Conservation (phyloP, 345 rosid genomes). For the Leavenworthia alabamica region DNA sequence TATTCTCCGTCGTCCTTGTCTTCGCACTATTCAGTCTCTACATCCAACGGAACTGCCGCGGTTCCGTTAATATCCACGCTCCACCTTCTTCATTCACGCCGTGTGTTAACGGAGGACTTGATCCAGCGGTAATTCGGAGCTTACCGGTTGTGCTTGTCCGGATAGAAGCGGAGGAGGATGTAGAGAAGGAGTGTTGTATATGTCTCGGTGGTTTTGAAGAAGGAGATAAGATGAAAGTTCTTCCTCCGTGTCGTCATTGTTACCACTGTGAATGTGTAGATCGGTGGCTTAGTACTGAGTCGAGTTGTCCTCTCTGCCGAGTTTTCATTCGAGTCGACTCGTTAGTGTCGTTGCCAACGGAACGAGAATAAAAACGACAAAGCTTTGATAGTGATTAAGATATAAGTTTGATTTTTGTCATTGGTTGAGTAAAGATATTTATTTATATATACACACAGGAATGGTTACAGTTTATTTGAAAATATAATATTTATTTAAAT, state of each 20-base stretch:
- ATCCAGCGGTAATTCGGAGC: conserved; percentile 4
- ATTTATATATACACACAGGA: not conserved
- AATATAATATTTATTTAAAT: not conserved
- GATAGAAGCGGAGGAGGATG: conserved; percentile 9
- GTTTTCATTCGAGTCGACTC: conserved; percentile 32
- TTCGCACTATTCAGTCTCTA: conserved; percentile 27
- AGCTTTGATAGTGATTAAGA: conserved; percentile 6
- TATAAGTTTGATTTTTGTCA: not conserved
- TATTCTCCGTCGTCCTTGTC: conserved; percentile 20
- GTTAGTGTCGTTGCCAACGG: not conserved
- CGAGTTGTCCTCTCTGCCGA: conserved; percentile 75
- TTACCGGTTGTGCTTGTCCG: conserved; percentile 22
- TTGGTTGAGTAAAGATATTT: not conserved
- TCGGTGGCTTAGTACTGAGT: conserved; percentile 51
- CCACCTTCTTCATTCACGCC: not conserved
- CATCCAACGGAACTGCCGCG: conserved; percentile 25
- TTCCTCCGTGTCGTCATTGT: conserved; percentile 54
- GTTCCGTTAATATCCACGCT: not conserved
- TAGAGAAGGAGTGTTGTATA: conserved; percentile 51
- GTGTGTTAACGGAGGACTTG: conserved; percentile 13
- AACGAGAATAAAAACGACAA: conserved; percentile 5
- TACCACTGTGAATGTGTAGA: conserved; percentile 70
- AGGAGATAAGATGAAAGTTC: conserved; percentile 62
- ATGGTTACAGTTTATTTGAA: conserved; percentile 6
- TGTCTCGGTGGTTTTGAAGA: conserved; percentile 61